phyloP scores from a whole-genome alignment of 1,284 basidiomycete genomes.

The Moniliophthora roreri region DNA sequence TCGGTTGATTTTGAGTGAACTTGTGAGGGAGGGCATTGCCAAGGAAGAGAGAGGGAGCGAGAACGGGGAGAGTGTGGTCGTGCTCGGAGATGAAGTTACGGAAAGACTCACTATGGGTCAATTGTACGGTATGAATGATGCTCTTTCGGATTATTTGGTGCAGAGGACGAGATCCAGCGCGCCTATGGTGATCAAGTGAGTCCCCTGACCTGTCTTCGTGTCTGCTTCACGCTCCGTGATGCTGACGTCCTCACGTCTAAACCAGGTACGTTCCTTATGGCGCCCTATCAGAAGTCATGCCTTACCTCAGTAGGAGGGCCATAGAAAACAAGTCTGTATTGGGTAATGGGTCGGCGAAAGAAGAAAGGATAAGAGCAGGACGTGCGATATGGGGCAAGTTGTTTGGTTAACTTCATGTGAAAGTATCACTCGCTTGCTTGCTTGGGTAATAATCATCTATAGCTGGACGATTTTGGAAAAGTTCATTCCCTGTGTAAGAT shows the following conservation, averaged over 20 bases:
- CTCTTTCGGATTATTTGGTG: slow-evolving; percentile 72
- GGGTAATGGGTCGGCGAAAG: slow-evolving; percentile 48
- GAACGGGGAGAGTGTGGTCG: slow-evolving; percentile 30
- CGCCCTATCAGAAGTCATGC: slow-evolving; percentile 72
- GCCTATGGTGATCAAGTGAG: slow-evolving; percentile 78
- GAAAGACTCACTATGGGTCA: slow-evolving; percentile 80
- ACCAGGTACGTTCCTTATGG: slow-evolving; percentile 80
- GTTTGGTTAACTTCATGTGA: slow-evolving; percentile 23
- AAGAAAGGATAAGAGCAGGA: slow-evolving; percentile 44
- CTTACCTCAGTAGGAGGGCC: slow-evolving; percentile 64
- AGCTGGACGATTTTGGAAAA: no score
- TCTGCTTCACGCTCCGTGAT: no score
- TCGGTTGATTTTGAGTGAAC: slow-evolving; percentile 57
- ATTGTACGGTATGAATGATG: slow-evolving; percentile 87
- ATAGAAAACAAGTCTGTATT: slow-evolving; percentile 73
- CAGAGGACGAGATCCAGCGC: slow-evolving; percentile 51
- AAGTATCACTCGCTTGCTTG: no score
- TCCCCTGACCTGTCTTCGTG: slow-evolving; percentile 14
- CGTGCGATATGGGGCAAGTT: slow-evolving; percentile 37
- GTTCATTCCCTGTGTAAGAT: no score
- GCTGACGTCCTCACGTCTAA: slow-evolving; percentile 3
- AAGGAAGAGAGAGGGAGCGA: slow-evolving; percentile 21
- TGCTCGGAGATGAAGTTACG: slow-evolving; percentile 51
- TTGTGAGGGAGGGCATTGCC: slow-evolving; percentile 62
- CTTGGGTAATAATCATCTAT: no score